Conservation (phyloP, 2,329 filamentous ascomycete genomes). For the Endothia cerciana region DNA sequence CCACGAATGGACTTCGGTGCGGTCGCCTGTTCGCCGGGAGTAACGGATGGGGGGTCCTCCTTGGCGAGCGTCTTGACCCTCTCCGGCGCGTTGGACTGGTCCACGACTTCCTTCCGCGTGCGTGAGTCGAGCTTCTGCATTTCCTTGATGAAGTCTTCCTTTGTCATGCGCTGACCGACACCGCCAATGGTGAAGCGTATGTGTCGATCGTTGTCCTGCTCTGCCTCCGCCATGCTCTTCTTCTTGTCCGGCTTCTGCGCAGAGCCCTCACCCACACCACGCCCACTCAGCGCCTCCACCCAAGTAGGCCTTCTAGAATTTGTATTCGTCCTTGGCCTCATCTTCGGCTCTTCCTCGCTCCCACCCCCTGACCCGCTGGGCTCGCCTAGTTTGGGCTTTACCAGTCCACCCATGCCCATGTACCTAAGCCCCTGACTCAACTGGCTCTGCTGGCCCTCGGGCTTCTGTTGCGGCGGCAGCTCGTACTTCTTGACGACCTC, state of each 20-base stretch:
- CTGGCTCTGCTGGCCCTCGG: slow-evolving; percentile 45
- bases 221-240: slow-evolving; percentile 45
- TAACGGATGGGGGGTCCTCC: slow-evolving; percentile 37
- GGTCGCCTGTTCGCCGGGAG: background rate
- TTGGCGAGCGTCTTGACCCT: slow-evolving; percentile 55
- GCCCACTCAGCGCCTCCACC: slow-evolving; percentile 13
- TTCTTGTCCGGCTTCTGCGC: slow-evolving; percentile 43
- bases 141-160: slow-evolving; percentile 77
- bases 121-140: slow-evolving; percentile 73
- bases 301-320: slow-evolving; percentile 18
- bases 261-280: slow-evolving; percentile 39
- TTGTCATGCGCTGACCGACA: slow-evolving; percentile 75
- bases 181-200: slow-evolving; percentile 78
- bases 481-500: slow-evolving; percentile 87
- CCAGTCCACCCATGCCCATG: slow-evolving; percentile 54
- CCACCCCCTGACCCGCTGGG: slow-evolving; percentile 30
- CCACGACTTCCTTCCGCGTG: slow-evolving; percentile 59
- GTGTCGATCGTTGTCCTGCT: slow-evolving; percentile 69
- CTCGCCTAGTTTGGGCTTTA: slow-evolving; percentile 41
- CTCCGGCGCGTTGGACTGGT: slow-evolving; percentile 52
- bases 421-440: slow-evolving; percentile 55
- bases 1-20: slow-evolving; percentile 20
- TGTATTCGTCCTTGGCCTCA: background rate
- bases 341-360: slow-evolving; percentile 29
- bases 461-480: slow-evolving; percentile 60